Evolutionary conservation across 306 rosid species (phyloP), one percentile per base, ranked within the genome.

Genomic region (Prosopis cineraria): DNA sequence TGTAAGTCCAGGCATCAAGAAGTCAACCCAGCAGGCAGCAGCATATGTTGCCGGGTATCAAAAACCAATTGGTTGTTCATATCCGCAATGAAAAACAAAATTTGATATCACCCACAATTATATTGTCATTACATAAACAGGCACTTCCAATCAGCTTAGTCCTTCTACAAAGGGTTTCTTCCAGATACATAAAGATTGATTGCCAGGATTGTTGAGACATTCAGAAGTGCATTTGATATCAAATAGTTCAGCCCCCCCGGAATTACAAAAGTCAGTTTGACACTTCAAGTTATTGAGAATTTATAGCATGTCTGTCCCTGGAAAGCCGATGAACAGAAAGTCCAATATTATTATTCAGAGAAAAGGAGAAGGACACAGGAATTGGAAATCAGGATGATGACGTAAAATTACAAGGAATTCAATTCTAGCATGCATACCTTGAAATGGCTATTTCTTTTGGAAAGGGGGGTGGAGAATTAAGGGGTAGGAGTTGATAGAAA

Each of bases 151-250:
- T 27, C 68, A 48, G 17, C 66, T 33, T 37, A 13, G 47, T 73
- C 66, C 31, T 40, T 76, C 40, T 17, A 47, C 82, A 17, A 55
- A 47, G 56, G 69, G 62, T 69, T n/a, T 36, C 22, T 59, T 52
- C 29, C 8, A 52, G 6, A 20, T 52, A 8, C 59, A 52, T 2
- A 52, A 52, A 52, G 29, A 5, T 12, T 50, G 2, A 27, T 68
- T 36, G 39, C 62, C 53, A 77, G 72, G 60, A 69, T 69, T 69
- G 74, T 73, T 74, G 53, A 77, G 41, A 52, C 44, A 41, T 39
- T 39, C 34, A 80, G 34, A 48, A 80, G 36, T 34, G 53, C 66
- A 50, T 45, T 13, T 39, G 48, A 76, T 24, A 58, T 45, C 34
- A 45, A 45, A 47, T 37, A 50, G 53, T 48, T 72, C 70, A 39